phyloP scores from a whole-genome alignment of 768 basidiomycete genomes.

The Ramaria rubella region DNA sequence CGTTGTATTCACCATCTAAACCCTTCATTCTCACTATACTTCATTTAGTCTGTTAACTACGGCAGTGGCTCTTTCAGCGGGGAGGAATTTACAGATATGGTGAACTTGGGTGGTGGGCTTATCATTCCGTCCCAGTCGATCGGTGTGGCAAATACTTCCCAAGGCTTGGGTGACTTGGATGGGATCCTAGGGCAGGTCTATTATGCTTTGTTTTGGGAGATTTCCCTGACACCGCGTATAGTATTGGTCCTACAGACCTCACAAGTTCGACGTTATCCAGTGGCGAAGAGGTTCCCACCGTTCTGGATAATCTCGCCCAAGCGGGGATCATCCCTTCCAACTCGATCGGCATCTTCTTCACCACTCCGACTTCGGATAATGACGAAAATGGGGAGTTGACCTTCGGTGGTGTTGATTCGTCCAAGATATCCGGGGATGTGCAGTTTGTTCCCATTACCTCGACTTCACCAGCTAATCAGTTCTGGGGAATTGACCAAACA shows the following conservation, averaged over 20 bases:
- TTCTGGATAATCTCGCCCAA: constrained; percentile 27
- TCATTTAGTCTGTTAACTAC: background rate
- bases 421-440: constrained; percentile 35
- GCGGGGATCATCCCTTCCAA: constrained; percentile 41
- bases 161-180: constrained; percentile 42
- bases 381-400: constrained; percentile 47
- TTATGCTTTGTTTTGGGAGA: background rate
- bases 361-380: constrained; percentile 34
- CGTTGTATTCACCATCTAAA: constrained; percentile 14
- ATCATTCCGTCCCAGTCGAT: constrained; percentile 43
- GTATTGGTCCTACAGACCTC: constrained; percentile 47
- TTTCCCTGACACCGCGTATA: constrained; percentile 14
- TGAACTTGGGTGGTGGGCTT: constrained; percentile 21
- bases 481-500: constrained; percentile 42
- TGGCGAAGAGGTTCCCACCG: constrained; percentile 1
- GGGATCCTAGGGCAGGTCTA: constrained; percentile 43
- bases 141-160: constrained; percentile 38
- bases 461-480: constrained; percentile 40
- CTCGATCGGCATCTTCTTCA: constrained; percentile 46
- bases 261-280: constrained; percentile 19
- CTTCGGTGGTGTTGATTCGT: constrained; percentile 45
- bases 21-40: background rate
- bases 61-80: constrained; percentile 11
- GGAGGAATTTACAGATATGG: constrained; percentile 7
- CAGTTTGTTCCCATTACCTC: constrained; percentile 36